Conservation (phyloP, 75 land plant genomes). For the Pinus taeda region DNA sequence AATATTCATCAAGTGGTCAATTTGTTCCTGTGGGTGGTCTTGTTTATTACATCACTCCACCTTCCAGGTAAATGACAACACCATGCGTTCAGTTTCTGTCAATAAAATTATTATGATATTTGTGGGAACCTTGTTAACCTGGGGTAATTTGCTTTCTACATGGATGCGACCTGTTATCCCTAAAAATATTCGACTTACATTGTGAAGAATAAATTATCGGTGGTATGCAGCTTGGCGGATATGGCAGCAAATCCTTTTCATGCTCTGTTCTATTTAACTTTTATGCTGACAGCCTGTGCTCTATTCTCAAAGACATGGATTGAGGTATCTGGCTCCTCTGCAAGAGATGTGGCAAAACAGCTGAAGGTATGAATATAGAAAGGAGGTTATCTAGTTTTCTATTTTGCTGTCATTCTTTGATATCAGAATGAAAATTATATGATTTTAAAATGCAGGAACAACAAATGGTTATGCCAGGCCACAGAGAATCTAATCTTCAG, state of each 20-base stretch:
- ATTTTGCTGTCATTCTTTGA: not conserved
- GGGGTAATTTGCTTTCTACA: not conserved
- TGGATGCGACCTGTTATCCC: not conserved
- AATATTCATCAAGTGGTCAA: constrained; percentile 60
- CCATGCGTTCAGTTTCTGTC: not conserved
- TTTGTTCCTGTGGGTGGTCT: constrained; percentile 55
- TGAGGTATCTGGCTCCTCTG: constrained; percentile 64
- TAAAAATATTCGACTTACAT: not conserved
- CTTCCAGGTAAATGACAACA: constrained; percentile 33
- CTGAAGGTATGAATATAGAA: constrained; percentile 23
- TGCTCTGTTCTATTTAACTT: constrained; percentile 47
- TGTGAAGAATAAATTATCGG: not conserved
- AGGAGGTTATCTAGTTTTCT: not conserved
- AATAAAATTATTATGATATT: not conserved
- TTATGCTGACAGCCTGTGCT: constrained; percentile 51
- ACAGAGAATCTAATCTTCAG: constrained; percentile 70
- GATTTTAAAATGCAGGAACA: constrained; percentile 49
- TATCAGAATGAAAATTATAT: not conserved
- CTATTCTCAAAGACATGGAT: constrained; percentile 63
- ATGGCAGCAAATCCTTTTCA: constrained; percentile 59
- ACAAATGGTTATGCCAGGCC: constrained; percentile 91
- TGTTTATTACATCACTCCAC: constrained; percentile 59
- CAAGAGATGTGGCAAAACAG: constrained; percentile 58
- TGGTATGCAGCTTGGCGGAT: constrained; percentile 36
- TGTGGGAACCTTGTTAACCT: not conserved